These are phyloP conservation scores for Epichloe gansuensis DNA, from an alignment of 2,329 filamentous ascomycete genomes.

Conservation along the genomic window DNA sequence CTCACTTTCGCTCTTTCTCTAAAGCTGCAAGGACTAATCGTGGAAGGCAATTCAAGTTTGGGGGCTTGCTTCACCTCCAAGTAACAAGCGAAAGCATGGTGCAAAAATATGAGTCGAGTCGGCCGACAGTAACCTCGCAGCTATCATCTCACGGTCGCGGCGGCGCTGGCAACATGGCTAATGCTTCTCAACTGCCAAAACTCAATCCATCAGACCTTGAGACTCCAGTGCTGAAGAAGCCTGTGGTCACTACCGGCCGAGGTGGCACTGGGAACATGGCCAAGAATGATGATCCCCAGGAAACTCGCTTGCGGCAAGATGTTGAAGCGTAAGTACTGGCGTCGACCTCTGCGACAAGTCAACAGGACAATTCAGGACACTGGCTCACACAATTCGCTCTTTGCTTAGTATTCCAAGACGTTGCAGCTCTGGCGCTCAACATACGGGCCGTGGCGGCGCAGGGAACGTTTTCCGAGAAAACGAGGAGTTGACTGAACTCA, in stretches of 20 bases:
- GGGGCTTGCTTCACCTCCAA: neutral
- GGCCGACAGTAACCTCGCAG: constrained; percentile 15
- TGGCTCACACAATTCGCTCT: neutral
- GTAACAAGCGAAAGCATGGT: neutral
- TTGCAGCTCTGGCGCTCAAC: constrained; percentile 43
- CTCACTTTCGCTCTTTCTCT: no score
- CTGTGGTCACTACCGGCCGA: constrained; percentile 80
- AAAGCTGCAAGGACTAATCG: no score
- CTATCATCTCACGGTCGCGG: constrained; percentile 60
- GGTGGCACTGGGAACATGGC: constrained; percentile 86
- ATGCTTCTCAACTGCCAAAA: constrained; percentile 36
- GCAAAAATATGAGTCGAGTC: neutral
- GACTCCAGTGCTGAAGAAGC: constrained; percentile 70
- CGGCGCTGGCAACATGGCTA: constrained; percentile 63
- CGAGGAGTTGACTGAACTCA: constrained; percentile 25
- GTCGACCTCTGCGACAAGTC: no score
- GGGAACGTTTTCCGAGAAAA: constrained; percentile 52
- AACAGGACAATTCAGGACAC: neutral
- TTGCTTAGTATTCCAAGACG: constrained; percentile 38
- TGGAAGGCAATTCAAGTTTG: no score
- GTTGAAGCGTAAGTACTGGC: constrained; percentile 49
- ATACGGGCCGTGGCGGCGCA: constrained; percentile 62
- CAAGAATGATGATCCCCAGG: constrained; percentile 52
- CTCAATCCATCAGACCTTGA: constrained; percentile 52
- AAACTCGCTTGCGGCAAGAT: constrained; percentile 72